phyloP scores from a whole-genome alignment of 305 asterid genomes.

The Striga hermonthica region DNA sequence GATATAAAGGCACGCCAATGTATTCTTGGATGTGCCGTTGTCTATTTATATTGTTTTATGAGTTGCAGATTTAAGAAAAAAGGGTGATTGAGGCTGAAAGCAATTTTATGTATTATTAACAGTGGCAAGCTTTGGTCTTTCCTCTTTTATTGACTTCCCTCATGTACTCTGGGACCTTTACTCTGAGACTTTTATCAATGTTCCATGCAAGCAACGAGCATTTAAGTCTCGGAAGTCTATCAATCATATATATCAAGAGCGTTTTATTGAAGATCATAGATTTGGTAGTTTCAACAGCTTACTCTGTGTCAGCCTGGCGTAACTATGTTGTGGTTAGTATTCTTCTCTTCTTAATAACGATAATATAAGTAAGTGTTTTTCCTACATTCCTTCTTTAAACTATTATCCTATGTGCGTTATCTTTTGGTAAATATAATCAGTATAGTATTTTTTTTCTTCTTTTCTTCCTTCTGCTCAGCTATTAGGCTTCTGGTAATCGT shows the following conservation, averaged over 20 bases:
- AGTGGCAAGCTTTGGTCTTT: slow-evolving; percentile 86
- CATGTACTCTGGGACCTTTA: slow-evolving; percentile 76
- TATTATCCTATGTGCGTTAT: slow-evolving; percentile 13
- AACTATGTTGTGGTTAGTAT: slow-evolving; percentile 87
- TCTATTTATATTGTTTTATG: slow-evolving; percentile 34
- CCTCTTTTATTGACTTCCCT: slow-evolving; percentile 77
- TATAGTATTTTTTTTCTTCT: too few relatives aligned
- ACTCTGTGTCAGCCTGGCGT: slow-evolving; percentile 70
- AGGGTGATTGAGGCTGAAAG: slow-evolving; percentile 66
- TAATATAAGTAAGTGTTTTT: not conserved
- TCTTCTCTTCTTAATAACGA: slow-evolving; percentile 18
- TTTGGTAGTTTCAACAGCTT: slow-evolving; percentile 43
- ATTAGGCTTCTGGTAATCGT: slow-evolving; percentile 3
- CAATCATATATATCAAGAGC: slow-evolving; percentile 37
- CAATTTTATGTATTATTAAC: slow-evolving; percentile 71
- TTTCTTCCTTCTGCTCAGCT: too few relatives aligned
- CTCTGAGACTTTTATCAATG: slow-evolving; percentile 44
- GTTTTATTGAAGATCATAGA: slow-evolving; percentile 32
- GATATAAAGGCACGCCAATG: slow-evolving; percentile 22
- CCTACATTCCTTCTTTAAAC: not conserved
- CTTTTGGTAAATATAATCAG: too few relatives aligned
- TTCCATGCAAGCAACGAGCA: slow-evolving; percentile 42
- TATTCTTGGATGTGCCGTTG: slow-evolving; percentile 30
- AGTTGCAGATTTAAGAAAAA: slow-evolving; percentile 53
- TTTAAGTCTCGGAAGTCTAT: slow-evolving; percentile 35